A percentile compares a stretch with the other conserved stretches of the same genome.
phyloP scores from a whole-genome alignment of 2,329 filamentous ascomycete genomes.

The Xylaria polymorpha region DNA sequence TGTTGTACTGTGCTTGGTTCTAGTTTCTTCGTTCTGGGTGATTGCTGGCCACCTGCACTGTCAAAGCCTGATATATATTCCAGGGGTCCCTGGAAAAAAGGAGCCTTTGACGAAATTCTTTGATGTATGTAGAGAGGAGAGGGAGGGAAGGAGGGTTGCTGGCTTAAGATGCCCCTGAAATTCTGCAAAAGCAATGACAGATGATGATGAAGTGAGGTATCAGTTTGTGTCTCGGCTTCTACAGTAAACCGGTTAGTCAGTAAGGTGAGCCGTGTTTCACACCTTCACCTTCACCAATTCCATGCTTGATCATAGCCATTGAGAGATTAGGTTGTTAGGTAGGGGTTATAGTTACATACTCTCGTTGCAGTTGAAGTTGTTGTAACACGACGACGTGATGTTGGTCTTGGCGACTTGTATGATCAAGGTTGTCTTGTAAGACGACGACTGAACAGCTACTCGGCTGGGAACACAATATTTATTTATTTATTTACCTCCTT shows the following conservation, averaged over 20 bases:
- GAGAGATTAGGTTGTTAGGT: too few species aligned
- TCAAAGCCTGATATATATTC: not conserved
- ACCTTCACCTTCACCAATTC: too few species aligned
- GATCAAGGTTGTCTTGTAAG: not conserved
- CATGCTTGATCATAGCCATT: too few species aligned
- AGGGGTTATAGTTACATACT: conserved; percentile 8
- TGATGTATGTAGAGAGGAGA: too few species aligned
- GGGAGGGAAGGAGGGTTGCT: not conserved
- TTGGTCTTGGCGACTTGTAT: not conserved
- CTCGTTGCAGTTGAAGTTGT: not conserved
- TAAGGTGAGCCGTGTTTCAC: not conserved
- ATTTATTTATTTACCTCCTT: conserved; percentile 1
- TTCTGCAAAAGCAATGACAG: not conserved
- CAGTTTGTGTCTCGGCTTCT: not conserved
- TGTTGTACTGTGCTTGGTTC: conserved; percentile 9
- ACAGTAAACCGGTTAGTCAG: not conserved
- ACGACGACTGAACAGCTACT: not conserved
- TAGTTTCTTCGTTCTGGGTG: not conserved
- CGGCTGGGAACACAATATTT: not conserved
- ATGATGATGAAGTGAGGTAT: not conserved
- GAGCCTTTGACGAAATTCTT: not conserved
- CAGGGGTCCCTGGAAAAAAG: not conserved
- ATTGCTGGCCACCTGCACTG: not conserved
- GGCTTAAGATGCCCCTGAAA: not conserved
- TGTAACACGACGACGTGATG: not conserved